phyloP scores from a whole-genome alignment of 2,329 filamentous ascomycete genomes.

The Geoglossum cookeanum region DNA sequence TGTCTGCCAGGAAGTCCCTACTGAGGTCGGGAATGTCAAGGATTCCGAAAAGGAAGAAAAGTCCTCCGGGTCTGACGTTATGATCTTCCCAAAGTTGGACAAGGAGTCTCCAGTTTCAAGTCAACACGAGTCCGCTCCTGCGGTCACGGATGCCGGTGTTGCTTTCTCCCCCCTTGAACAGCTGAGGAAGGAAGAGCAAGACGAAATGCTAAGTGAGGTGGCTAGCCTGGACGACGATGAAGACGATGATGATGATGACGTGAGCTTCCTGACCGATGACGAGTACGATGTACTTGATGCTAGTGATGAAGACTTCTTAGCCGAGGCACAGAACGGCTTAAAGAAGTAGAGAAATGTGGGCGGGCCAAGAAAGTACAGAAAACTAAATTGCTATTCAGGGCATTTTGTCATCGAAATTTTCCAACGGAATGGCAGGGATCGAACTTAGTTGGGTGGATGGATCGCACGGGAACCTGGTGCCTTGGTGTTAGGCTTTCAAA shows the following conservation, averaged over 20 bases:
- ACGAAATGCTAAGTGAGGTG: slow-evolving; percentile 36
- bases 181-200: slow-evolving; percentile 27
- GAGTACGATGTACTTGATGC: slow-evolving; percentile 96
- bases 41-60: slow-evolving; percentile 1
- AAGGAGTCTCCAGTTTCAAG: slow-evolving; percentile 78
- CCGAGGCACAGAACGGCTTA: slow-evolving; percentile 21
- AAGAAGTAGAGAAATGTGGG: neutral
- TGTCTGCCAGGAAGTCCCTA: slow-evolving; percentile 28
- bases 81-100: slow-evolving; percentile 94
- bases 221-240: slow-evolving; percentile 35
- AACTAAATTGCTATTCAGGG: neutral
- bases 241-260: slow-evolving; percentile 31
- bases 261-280: slow-evolving; percentile 80
- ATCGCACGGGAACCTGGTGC: neutral
- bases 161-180: neutral
- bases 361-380: neutral
- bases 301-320: slow-evolving; percentile 67
- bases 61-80: slow-evolving; percentile 36
- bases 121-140: slow-evolving; percentile 42
- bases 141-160: slow-evolving; percentile 15
- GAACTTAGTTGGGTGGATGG: neutral
- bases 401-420: neutral
- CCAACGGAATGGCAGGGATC: neutral
- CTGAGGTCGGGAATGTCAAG: neutral
- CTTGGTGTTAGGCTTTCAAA: neutral